These are phyloP conservation scores for Tolypocladium nubicola DNA, from an alignment of 2,329 filamentous ascomycete genomes.

Conservation along the genomic window DNA sequence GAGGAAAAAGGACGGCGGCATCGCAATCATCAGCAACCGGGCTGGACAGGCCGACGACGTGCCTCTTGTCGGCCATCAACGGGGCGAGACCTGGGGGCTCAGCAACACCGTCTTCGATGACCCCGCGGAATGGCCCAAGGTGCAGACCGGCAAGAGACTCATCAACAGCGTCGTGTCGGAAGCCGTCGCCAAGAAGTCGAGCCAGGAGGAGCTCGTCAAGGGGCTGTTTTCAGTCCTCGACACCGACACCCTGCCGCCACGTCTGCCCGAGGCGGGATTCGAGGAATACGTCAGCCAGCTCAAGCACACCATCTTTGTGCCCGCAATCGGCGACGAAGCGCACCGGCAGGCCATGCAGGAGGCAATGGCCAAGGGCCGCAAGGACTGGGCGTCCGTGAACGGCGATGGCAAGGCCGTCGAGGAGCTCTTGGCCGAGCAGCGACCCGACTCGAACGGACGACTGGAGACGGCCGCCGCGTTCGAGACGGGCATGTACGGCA, in stretches of 20 bases:
- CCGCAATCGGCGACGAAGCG: conserved; percentile 39
- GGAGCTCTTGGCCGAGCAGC: conserved; percentile 22
- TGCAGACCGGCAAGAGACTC: conserved; percentile 39
- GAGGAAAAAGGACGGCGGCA: conserved; percentile 32
- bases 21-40: conserved; percentile 55
- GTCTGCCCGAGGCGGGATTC: conserved; percentile 31
- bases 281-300: conserved; percentile 43
- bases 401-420: conserved; percentile 27
- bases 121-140: conserved; percentile 49
- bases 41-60: conserved; percentile 41
- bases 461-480: conserved; percentile 26
- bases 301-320: conserved; percentile 52
- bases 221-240: conserved; percentile 45
- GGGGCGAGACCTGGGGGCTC: conserved; percentile 44
- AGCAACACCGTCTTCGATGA: conserved; percentile 52
- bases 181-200: conserved; percentile 22
- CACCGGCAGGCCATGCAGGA: conserved; percentile 34
- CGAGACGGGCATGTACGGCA: conserved; percentile 52
- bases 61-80: conserved; percentile 43
- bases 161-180: conserved; percentile 31
- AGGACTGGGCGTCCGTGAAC: conserved; percentile 21
- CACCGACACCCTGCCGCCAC: conserved; percentile 41
- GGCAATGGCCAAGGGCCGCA: conserved; percentile 25
- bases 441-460: conserved; percentile 23
- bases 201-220: conserved; percentile 38